Evolutionary conservation across 225 moss, liverwort and hornwort genomes (phyloP), one percentile per base, ranked within the genome.

Genomic region (Lunularia cruciata): DNA sequence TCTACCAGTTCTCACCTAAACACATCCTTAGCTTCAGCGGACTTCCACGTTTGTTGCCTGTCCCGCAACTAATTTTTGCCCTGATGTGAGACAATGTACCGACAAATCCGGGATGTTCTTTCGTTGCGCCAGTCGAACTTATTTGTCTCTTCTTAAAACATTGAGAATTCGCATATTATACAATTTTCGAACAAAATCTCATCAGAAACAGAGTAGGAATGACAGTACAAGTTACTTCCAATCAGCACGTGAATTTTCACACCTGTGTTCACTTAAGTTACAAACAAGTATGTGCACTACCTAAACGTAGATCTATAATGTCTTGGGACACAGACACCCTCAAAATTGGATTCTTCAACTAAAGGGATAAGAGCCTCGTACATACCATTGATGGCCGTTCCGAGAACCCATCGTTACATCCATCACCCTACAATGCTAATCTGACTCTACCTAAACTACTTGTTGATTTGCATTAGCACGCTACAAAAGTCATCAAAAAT

Each of bases 401-500:
- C 20, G 69, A 43, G 70, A 57, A 70, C 63, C 76, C 69, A 64
- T 70, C 37, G 46, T 36, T 76, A 62, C 61, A 43, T 69, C 63
- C 64, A 64, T 16, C 63, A 62, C 40, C 42, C 42, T 63, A 63
- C 39, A 26, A 40, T 46, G 63, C 63, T 64, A 64, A 64, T 13
- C 46, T 27, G 46, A 8, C 46, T 56, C 73, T 76, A 75, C 68
- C 51, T 67, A 68, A 43, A 18, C 63, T 46, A 67, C 67, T 67
- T 59, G 57, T 68, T 71, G 47, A 63, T 28, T 58, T 57, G 76
- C 22, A 35, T 64, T 26, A 70, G 38, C 69, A 70, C 70, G 57
- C 76, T 71, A 76, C 71, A 76, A 70, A 71, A 76, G 75, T 76
- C 30, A 31, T 58, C 76, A 76, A 76, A 76, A 71, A 66, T 76